Percentiles rank a stretch among this genome's conserved stretches.
These are phyloP conservation scores for Cladosporium oxysporum DNA, from an alignment of 2,329 filamentous ascomycete genomes.

Conservation along the genomic window DNA sequence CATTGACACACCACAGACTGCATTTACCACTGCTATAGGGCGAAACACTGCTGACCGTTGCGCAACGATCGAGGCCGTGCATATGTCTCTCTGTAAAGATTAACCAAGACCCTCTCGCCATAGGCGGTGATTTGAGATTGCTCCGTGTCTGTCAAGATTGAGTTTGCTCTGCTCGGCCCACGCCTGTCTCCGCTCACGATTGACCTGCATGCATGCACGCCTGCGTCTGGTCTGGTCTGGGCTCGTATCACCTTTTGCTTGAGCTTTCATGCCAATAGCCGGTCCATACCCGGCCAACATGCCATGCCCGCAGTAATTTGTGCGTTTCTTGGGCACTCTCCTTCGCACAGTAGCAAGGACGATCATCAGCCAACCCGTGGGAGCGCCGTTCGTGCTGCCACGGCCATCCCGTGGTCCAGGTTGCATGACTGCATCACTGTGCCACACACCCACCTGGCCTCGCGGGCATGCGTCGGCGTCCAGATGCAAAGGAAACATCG, in stretches of 20 bases:
- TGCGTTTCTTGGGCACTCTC: neutral
- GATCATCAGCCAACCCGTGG: neutral
- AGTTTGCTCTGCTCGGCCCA: conserved; percentile 12
- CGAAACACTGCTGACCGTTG: conserved; percentile 6
- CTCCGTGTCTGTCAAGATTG: neutral
- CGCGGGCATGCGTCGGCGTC: neutral
- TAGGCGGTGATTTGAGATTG: neutral
- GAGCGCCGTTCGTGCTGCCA: conserved; percentile 1
- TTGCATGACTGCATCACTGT: conserved; percentile 7
- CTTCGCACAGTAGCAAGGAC: neutral
- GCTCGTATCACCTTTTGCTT: conserved; percentile 16
- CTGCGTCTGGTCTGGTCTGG: conserved; percentile 1
- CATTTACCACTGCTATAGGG: neutral
- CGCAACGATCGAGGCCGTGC: neutral
- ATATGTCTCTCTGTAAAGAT: neutral
- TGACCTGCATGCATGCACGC: neutral
- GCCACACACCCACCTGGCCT: conserved; percentile 1
- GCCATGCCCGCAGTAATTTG: neutral
- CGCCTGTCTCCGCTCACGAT: conserved; percentile 5
- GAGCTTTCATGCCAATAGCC: neutral
- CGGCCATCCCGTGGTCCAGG: conserved; percentile 6
- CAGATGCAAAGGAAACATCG: neutral
- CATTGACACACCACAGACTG: neutral
- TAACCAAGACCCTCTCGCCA: neutral
- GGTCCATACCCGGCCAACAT: neutral